Percentiles rank a stretch among this genome's conserved stretches.
Evolutionary conservation across 2,329 filamentous ascomycete species (phyloP).

Genomic region (Ophiocordyceps camponoti-rufipedis): DNA sequence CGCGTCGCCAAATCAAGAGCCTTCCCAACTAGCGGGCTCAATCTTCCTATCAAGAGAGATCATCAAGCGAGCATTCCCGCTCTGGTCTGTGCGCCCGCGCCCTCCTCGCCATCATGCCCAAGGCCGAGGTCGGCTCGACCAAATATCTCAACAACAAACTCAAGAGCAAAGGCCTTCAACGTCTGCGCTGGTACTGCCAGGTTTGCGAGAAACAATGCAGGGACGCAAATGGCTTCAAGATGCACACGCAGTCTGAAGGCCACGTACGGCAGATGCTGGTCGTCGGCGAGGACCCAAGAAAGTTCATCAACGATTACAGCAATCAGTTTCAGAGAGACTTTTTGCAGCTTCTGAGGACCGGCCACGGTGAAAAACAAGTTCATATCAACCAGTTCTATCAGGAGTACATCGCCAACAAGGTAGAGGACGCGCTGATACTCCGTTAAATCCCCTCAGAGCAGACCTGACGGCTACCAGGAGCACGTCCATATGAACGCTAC

Average conservation of each 20-base stretch:
- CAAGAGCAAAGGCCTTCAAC: constrained; percentile 61
- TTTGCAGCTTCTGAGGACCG: constrained; percentile 55
- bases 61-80: no score
- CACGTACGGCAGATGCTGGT: constrained; percentile 81
- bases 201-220: constrained; percentile 48
- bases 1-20: no score
- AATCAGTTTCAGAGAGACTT: constrained; percentile 71
- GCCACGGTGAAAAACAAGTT: constrained; percentile 80
- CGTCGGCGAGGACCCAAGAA: constrained; percentile 74
- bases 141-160: constrained; percentile 84
- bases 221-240: constrained; percentile 84
- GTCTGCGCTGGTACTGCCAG: constrained; percentile 82
- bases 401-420: constrained; percentile 69
- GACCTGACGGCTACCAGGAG: constrained; percentile 18
- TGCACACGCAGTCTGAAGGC: constrained; percentile 68
- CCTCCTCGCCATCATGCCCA: constrained; percentile 46
- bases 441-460: not conserved
- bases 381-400: constrained; percentile 91
- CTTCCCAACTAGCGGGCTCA: no score
- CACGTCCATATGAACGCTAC: constrained; percentile 93
- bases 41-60: no score
- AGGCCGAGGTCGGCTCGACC: constrained; percentile 81
- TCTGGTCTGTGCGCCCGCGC: not conserved
- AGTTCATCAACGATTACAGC: constrained; percentile 66
- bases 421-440: not conserved